These are phyloP conservation scores for Hanseniaspora taiwanica DNA, from an alignment of 805 yeast genomes.

Conservation along the genomic window DNA sequence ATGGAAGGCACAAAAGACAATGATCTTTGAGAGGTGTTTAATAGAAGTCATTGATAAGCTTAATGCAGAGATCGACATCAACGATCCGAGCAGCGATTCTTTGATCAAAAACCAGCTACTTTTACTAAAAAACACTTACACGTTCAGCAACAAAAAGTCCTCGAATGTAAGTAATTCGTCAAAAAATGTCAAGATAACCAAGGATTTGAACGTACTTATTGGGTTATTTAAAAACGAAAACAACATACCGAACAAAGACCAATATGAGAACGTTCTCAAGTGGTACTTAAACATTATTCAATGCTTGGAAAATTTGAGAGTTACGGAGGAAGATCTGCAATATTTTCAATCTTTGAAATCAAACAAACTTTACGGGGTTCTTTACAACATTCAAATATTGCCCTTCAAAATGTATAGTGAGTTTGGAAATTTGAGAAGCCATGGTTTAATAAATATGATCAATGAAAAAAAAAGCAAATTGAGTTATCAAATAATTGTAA, in stretches of 20 bases:
- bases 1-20: background rate
- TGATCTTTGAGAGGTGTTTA: constrained; percentile 1
- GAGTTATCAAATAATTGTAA: background rate
- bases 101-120: background rate
- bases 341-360: background rate
- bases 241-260: background rate
- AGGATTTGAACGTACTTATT: background rate
- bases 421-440: background rate
- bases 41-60: background rate
- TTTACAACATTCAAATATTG: background rate
- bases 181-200: background rate
- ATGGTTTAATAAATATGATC: background rate
- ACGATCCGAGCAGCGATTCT: background rate
- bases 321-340: background rate
- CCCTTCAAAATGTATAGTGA: constrained; percentile 1
- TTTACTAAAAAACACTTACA: background rate
- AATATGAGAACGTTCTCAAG: background rate
- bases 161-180: too few species aligned
- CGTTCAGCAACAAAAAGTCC: too few species aligned
- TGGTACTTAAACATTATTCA: background rate
- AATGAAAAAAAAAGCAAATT: background rate
- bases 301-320: background rate
- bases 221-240: background rate
- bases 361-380: background rate
- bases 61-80: background rate